Base-by-base conservation (phyloP, 805 yeast species). In the Cyberlindnera mississippiensis region DNA sequence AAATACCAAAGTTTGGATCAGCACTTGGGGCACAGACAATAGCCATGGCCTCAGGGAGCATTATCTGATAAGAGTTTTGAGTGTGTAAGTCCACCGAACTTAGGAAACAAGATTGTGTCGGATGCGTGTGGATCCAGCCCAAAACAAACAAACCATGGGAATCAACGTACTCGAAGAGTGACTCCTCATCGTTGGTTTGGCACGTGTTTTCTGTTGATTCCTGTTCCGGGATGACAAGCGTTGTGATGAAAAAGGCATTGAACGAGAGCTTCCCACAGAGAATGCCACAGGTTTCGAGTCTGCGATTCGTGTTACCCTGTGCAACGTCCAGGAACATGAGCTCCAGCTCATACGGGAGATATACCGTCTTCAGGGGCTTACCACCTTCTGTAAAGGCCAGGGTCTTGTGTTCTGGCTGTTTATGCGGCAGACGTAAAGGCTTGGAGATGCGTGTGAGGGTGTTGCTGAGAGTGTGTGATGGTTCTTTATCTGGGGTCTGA, bases 81-180 rank as follows among this genome's bases (percentile, higher is more conserved):
- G 86, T 80, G 59, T 81, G 87, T 40, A 80, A 60, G 53, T 80
- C 87, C 35, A 80, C 75, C 0, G 84, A 76, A 11, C 82, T 75
- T 57, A 80, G 59, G 55, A 80, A 80, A 49, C 87, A 80, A n/a
- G 83, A 66, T 55, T 80, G 87, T 10, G 85, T 76, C 6, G 87
- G 87, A 55, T 80, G 87, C 9, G 86, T 81, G 57, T 80, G 87
- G 40, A 80, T 81, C 87, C 87, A 80, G 3, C 87, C 87, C 3
- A 80, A 63, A n/a, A 80, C 73, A 51, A 80, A 78, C 34, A 81
- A 59, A 45, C 76, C 82, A 40, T 73, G 64, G 26, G 61, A 50
- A 53, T 80, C 85, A 33, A 79, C 70, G 48, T 66, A 75, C 33
- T 73, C 76, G 51, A 80, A 79, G 45, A 80, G 56, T 4, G 64